Evolutionary conservation across 805 yeast genomes (phyloP), one percentile per base, ranked within the genome.

Genomic region (Candida maris): DNA sequence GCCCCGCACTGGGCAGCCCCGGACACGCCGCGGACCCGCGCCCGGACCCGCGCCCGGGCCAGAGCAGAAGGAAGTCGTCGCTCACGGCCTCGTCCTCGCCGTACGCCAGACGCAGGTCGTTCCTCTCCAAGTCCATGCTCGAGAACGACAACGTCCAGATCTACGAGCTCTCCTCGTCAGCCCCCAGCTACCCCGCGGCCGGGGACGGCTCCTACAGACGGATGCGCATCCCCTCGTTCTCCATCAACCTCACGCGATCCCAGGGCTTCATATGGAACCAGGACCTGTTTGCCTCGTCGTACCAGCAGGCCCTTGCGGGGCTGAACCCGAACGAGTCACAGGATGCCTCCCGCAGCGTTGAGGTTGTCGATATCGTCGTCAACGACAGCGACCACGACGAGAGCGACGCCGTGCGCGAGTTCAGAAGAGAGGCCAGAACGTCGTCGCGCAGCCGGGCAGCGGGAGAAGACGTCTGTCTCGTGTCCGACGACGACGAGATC

Each of bases 261-360:
- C 89, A 83, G 52, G 93, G 93, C 3, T 83, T 82, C 49, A 59
- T 74, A 2, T 83, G 86, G 75, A 82, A 83, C 54, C 89, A 82
- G 51, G 89, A 82, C 49, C 59, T 81, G 30, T 83, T 81, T 67
- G 89, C 87, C 3, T 67, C 80, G 2, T 79, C 80, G 19, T 79
- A 77, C 54, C 85, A 80, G 50, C 89, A 82, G 39, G 62, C 58
- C 30, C 57, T 68, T 31, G 70, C 69, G 1, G 61, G 61, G 0
- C 37, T 54, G n/a, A 37, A 43, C 16, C 51, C 52, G n/a, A 48
- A 46, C 27, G 51, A 49, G 34, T 42, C 40, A 27, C 44, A 46
- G 21, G 48, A 45, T 23, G 47, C 46, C n/a, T 29, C 45, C 4
- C 35, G 38, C 10, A 32, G 47, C 6, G 52, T 51, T 9, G 49